Conservation (phyloP, 1,284 basidiomycete species). For the Tilletia horrida region DNA sequence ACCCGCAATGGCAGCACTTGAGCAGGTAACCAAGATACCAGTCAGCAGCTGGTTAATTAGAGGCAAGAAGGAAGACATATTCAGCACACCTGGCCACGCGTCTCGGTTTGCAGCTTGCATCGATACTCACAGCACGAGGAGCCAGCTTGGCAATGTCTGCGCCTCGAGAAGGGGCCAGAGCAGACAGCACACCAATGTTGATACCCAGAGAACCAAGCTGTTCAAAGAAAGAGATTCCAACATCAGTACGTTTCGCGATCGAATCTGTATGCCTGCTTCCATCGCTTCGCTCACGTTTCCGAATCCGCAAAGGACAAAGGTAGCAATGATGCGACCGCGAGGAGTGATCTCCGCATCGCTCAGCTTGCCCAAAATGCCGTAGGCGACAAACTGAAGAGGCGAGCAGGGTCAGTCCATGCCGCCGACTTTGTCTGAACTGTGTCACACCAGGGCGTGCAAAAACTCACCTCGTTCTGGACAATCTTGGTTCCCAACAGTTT, state of each 20-base stretch:
- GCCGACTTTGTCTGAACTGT: no score
- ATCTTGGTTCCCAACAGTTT: slow-evolving; percentile 79
- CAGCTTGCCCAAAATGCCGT: slow-evolving; percentile 57
- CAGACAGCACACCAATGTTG: slow-evolving; percentile 81
- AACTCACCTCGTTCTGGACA: slow-evolving; percentile 60
- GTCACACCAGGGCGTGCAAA: no score
- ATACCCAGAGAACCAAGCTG: slow-evolving; percentile 68
- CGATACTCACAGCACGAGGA: slow-evolving; percentile 60
- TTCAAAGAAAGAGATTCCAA: neutral
- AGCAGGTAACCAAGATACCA: slow-evolving; percentile 56
- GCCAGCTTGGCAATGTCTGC: slow-evolving; percentile 71
- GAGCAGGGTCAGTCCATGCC: no score
- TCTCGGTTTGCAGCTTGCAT: neutral
- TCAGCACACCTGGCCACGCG: no score
- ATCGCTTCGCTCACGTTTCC: slow-evolving; percentile 62
- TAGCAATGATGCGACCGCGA: slow-evolving; percentile 71
- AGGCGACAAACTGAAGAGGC: slow-evolving; percentile 78
- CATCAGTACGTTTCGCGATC: neutral
- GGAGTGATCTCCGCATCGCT: slow-evolving; percentile 62
- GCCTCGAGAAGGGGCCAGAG: slow-evolving; percentile 73
- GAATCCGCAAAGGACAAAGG: slow-evolving; percentile 83
- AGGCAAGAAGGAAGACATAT: neutral
- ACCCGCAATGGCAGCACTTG: slow-evolving; percentile 56
- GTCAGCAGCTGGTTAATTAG: slow-evolving; percentile 30
- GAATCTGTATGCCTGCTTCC: neutral